Base-by-base conservation (phyloP, 225 moss, liverwort and hornwort species). In the Neckera pumila region DNA sequence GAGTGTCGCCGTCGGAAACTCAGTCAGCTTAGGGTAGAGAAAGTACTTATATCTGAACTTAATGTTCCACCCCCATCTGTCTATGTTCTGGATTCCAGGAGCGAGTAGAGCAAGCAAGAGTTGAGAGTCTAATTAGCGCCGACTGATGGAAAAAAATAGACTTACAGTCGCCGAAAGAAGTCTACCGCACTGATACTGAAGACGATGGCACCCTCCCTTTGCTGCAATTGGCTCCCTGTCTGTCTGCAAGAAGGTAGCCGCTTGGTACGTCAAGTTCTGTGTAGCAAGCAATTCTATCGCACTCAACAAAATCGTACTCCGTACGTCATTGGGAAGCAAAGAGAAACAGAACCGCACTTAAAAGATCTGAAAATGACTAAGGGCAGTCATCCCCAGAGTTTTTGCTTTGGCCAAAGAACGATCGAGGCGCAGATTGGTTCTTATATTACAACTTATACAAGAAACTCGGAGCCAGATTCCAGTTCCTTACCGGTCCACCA, bases 141-240 rank as follows among this genome's bases (percentile, higher is more conserved):
- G 11, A 49, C 49, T 62, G 36, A 47, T 27, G 36, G n/a, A 57
- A 77, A 53, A 9, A 66, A 17, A 76, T 33, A 65, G 73, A 89
- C 91, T 84, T 86, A 91, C 91, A 89, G 65, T 87, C 80, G 84
- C 58, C 82, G 42, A 45, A 86, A 89, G 53, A 87, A 84, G 74
- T 66, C 60, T 14, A 84, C 66, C 42, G 66, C 86, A 57, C 84
- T 53, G 86, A 63, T 74, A 58, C 40, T 47, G 86, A 83, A 61
- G 70, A 77, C 19, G 30, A 77, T 78, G 63, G 49, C 83, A 59
- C 72, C 86, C 80, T 73, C 74, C 73, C 56, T 79, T 49, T 17
- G 79, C 86, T 80, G 88, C 79, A 80, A 69, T 71, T 72, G 79
- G 8, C 34, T 86, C 72, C 45, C 82, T 60, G 66, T 85, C 69